These are phyloP conservation scores for Flueggea neowawraea DNA, from an alignment of 441 rosid genomes.

Conservation along the genomic window DNA sequence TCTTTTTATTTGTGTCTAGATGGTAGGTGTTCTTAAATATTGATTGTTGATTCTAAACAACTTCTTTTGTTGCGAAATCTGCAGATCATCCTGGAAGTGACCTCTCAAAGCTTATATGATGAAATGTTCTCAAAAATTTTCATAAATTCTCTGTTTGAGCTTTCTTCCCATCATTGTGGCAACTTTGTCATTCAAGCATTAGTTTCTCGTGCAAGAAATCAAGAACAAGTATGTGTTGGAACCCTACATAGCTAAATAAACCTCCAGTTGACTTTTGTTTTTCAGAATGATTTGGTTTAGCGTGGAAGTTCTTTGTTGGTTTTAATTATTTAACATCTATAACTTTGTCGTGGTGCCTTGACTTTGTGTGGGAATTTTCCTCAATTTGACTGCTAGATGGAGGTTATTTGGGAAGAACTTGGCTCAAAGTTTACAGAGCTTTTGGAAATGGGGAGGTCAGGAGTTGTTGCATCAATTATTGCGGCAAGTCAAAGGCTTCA, in stretches of 20 bases:
- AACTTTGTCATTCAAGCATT: constrained; percentile 86
- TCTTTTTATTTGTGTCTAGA: not conserved
- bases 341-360: not conserved
- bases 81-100: constrained; percentile 86
- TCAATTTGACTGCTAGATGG: constrained; percentile 53
- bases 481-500: constrained; percentile 73
- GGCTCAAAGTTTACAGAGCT: constrained; percentile 75
- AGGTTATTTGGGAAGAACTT: constrained; percentile 72
- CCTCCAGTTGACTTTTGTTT: not conserved
- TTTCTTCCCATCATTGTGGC: constrained; percentile 78
- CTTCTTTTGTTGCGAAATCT: constrained; percentile 7
- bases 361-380: constrained; percentile 4
- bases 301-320: not conserved
- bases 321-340: not conserved
- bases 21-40: too few species aligned
- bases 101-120: constrained; percentile 65
- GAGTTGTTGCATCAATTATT: constrained; percentile 81
- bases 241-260: not conserved
- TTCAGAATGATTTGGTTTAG: not conserved
- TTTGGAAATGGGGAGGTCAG: constrained; percentile 84
- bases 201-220: constrained; percentile 60
- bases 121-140: constrained; percentile 68
- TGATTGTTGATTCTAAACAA: too few species aligned
- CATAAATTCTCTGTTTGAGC: constrained; percentile 63
- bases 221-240: constrained; percentile 56